Percentiles rank a stretch among this genome's conserved stretches.
Conservation (phyloP, 1,139 yeast genomes). For the Insectozyma bohioensis region DNA sequence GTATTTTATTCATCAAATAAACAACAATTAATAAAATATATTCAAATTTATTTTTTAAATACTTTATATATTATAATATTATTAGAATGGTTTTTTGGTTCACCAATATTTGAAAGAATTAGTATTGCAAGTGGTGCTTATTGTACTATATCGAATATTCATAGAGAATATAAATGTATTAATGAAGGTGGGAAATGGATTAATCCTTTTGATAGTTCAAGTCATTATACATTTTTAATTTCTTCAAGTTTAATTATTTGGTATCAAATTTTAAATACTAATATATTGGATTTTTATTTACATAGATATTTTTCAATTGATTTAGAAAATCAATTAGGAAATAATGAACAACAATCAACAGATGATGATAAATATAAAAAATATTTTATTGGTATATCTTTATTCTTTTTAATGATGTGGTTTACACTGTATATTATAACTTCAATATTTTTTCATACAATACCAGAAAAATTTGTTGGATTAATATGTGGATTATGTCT, state of each 20-base stretch:
- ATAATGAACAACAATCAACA: background rate
- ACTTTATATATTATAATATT: constrained; percentile 11
- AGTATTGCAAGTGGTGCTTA: constrained; percentile 41
- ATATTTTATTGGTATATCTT: constrained; percentile 6
- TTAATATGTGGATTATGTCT: constrained; percentile 44
- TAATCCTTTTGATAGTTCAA: constrained; percentile 63
- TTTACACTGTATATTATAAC: constrained; percentile 49
- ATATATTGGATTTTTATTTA: constrained; percentile 3
- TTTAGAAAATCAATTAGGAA: constrained; percentile 10
- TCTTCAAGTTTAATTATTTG: constrained; percentile 48
- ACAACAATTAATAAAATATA: constrained; percentile 3
- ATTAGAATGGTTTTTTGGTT: constrained; percentile 47
- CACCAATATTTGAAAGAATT: constrained; percentile 44
- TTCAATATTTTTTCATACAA: constrained; percentile 61
- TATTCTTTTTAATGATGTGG: constrained; percentile 34
- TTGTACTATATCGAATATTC: constrained; percentile 22
- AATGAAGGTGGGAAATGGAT: constrained; percentile 42
- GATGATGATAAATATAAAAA: background rate
- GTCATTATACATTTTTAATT: constrained; percentile 57
- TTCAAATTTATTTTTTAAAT: constrained; percentile 11
- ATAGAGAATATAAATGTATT: constrained; percentile 15
- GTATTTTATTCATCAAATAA: constrained; percentile 4
- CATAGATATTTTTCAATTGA: constrained; percentile 13
- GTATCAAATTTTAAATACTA: constrained; percentile 9
- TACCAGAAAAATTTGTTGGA: constrained; percentile 56